A percentile compares a stretch with the other conserved stretches of the same genome.
Evolutionary conservation across 2,329 filamentous ascomycete species (phyloP).

Genomic region (Ceratocystis smalleyi): DNA sequence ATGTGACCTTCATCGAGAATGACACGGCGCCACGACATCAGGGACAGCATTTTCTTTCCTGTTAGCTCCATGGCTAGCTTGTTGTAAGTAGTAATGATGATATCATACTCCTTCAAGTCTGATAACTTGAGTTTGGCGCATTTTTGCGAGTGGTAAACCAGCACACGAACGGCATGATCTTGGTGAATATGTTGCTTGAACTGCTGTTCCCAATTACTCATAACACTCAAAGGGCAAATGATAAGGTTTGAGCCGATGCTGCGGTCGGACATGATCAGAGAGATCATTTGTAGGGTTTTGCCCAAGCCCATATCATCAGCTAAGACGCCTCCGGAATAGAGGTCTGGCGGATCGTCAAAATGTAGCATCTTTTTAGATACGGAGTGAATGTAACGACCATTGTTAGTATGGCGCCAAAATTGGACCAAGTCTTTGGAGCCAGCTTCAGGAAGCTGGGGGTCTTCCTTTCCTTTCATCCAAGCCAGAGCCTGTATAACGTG

Average conservation of each 20-base stretch:
- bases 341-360: slow-evolving; percentile 32
- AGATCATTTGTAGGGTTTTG: slow-evolving; percentile 77
- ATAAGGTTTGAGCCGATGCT: slow-evolving; percentile 54
- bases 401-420: slow-evolving; percentile 6
- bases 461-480: slow-evolving; percentile 69
- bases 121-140: slow-evolving; percentile 37
- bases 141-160: slow-evolving; percentile 54
- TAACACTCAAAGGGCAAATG: slow-evolving; percentile 65
- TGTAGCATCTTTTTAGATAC: not conserved
- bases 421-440: slow-evolving; percentile 35
- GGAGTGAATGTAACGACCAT: not conserved
- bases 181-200: slow-evolving; percentile 54
- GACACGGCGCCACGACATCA: slow-evolving; percentile 57
- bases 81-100: slow-evolving; percentile 75
- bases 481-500: slow-evolving; percentile 44
- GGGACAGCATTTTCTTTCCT: slow-evolving; percentile 25
- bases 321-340: slow-evolving; percentile 69
- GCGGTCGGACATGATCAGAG: slow-evolving; percentile 48
- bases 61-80: slow-evolving; percentile 48
- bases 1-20: slow-evolving; percentile 73
- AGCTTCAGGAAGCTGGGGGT: slow-evolving; percentile 44
- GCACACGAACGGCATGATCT: slow-evolving; percentile 46
- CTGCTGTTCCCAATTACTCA: slow-evolving; percentile 82
- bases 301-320: slow-evolving; percentile 89
- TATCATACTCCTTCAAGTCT: slow-evolving; percentile 50